Evolutionary conservation across 345 rosid genomes (phyloP), one percentile per base, ranked within the genome.

Genomic region (Populus alba): DNA sequence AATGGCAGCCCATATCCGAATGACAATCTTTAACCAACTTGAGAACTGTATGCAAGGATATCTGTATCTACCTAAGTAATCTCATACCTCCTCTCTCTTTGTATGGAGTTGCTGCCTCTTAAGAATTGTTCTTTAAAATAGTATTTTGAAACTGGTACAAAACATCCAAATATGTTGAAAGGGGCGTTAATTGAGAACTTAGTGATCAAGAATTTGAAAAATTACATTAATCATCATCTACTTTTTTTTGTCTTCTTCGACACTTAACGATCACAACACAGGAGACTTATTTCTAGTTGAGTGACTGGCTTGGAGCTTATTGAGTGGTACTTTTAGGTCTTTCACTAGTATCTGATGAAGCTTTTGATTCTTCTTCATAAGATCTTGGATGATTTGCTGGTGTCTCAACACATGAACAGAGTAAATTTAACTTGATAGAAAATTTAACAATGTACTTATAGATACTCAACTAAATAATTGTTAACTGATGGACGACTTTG

Each of bases 211-310:
- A 37, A 61, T 45, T 35, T 73, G 65, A 72, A 63, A 57, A 71
- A 43, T 27, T 22, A 57, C 17, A 37, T 77, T 55, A 27, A 39
- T 43, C 22, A 25, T 80, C 73, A 75, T 75, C 87, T 86, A 75
- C 69, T 84, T 83, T 90, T 82, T 76, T 88, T 97, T n/a, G n/a
- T 84, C 90, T 96, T 86, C 99, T 90, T 80, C 97, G 89, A 84
- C 97, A 94, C 72, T 96, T 86, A 29, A 84, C 99, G 92, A 79
- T 94, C 90, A 8, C 78, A 70, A 80, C 97, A 92, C 15, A 25
- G 27, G 91, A 70, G 88, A 68, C 73, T 73, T 80, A 72, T 68
- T 77, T 77, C 78, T 85, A 63, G 76, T 76, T 22, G 92, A 79
- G 75, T 83, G 75, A 75, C 90, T 78, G 61, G 71, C 74, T 71